Conservation (phyloP, 257 asterid species). For the Solanum piurae region DNA sequence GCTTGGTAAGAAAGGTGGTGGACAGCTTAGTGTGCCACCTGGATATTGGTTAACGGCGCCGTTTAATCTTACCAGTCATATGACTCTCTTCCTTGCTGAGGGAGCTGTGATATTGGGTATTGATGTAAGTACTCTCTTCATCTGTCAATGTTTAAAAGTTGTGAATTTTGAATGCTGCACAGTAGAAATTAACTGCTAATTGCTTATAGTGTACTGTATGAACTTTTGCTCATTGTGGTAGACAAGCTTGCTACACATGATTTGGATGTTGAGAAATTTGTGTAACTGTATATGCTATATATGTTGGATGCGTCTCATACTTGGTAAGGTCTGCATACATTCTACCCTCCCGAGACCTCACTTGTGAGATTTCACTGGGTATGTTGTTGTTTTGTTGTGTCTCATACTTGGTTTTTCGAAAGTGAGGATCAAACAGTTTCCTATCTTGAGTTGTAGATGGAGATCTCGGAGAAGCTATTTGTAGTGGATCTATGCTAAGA, state of each 20-base stretch:
- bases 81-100: constrained; percentile 76
- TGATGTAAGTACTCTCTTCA: constrained; percentile 36
- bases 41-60: constrained; percentile 86
- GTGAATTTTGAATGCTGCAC: neutral
- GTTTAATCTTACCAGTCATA: constrained; percentile 72
- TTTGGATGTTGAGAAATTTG: neutral
- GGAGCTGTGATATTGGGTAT: constrained; percentile 68
- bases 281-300: neutral
- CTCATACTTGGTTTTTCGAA: neutral
- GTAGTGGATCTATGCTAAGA: neutral
- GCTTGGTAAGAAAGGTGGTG: constrained; percentile 58
- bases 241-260: neutral
- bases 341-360: neutral
- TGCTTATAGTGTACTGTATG: neutral
- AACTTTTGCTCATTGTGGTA: neutral
- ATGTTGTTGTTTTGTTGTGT: neutral
- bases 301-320: neutral
- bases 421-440: neutral
- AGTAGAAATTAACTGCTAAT: neutral
- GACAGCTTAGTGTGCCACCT: constrained; percentile 70
- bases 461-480: neutral
- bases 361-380: neutral
- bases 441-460: neutral
- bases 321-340: neutral
- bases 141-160: neutral